phyloP scores from a whole-genome alignment of 225 moss, liverwort and hornwort genomes.

The Rhytidiadelphus loreus region DNA sequence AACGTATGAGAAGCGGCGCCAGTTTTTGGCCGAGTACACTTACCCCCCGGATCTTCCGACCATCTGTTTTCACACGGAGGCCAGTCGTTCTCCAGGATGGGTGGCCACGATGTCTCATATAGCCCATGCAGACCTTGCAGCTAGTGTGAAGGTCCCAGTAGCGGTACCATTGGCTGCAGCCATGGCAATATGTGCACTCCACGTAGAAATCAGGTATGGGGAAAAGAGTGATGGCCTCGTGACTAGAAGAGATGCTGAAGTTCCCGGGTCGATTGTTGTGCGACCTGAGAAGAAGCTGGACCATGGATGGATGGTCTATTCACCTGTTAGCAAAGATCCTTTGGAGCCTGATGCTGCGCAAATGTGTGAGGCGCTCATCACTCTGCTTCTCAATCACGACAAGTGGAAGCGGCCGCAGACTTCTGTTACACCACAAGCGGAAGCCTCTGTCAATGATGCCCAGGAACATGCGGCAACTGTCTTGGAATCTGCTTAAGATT shows the following conservation, averaged over 20 bases:
- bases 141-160: constrained; percentile 67
- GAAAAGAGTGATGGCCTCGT: constrained; percentile 98
- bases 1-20: constrained; percentile 72
- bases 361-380: constrained; percentile 81
- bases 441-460: constrained; percentile 28
- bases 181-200: constrained; percentile 88
- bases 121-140: constrained; percentile 59
- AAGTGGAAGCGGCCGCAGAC: constrained; percentile 42
- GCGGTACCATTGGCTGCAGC: constrained; percentile 54
- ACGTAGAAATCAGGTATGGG: constrained; percentile 84
- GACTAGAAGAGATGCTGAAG: constrained; percentile 78
- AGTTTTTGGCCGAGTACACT: constrained; percentile 63
- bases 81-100: constrained; percentile 69
- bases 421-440: constrained; percentile 22
- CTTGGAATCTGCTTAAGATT: not conserved
- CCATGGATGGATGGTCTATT: constrained; percentile 90
- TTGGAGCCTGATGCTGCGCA: constrained; percentile 73
- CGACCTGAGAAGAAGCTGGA: constrained; percentile 65
- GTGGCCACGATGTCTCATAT: constrained; percentile 85
- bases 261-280: constrained; percentile 86
- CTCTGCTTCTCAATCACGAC: constrained; percentile 36
- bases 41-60: constrained; percentile 71
- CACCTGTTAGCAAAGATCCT: constrained; percentile 64
- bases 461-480: constrained; percentile 17
- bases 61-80: constrained; percentile 94